A percentile compares a stretch with the other conserved stretches of the same genome.
phyloP scores from a whole-genome alignment of 371 early-diverging fungal species.

The Mycotypha africana region DNA sequence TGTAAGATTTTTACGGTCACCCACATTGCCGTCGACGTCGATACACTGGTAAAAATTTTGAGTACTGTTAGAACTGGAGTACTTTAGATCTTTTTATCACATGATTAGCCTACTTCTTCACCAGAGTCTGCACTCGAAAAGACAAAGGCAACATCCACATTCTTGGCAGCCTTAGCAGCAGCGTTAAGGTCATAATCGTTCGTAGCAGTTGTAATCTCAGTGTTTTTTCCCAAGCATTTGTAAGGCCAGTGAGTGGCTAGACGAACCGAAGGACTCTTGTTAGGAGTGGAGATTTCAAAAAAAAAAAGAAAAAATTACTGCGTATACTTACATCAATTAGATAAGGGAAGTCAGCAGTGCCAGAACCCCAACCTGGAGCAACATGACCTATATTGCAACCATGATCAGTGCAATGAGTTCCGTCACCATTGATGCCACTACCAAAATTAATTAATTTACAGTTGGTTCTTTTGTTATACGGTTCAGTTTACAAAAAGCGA shows the following conservation, averaged over 20 bases:
- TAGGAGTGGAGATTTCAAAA: background rate
- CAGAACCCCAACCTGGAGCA: conserved; percentile 64
- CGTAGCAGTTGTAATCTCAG: conserved; percentile 22
- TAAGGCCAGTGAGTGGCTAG: conserved; percentile 32
- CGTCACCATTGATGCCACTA: conserved; percentile 9
- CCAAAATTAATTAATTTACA: background rate
- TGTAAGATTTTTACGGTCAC: conserved; percentile 54
- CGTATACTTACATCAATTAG: conserved; percentile 23
- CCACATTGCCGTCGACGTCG: conserved; percentile 33
- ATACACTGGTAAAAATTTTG: too few species aligned
- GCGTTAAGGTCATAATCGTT: conserved; percentile 35
- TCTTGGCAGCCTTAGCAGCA: conserved; percentile 30
- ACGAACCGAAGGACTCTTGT: too few species aligned
- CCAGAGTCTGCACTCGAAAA: conserved; percentile 56
- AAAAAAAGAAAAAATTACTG: background rate
- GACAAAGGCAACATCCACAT: conserved; percentile 50
- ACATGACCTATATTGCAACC: conserved; percentile 42
- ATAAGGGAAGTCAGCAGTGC: conserved; percentile 56
- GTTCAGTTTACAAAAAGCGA: background rate
- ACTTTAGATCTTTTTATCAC: too few species aligned
- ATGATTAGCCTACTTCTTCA: too few species aligned
- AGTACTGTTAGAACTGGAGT: too few species aligned
- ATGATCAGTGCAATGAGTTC: conserved; percentile 25
- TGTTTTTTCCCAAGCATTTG: conserved; percentile 17
- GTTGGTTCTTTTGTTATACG: too few species aligned